Conservation (phyloP, 1,284 basidiomycete genomes). For the Cutaneotrichosporon arboriforme region DNA sequence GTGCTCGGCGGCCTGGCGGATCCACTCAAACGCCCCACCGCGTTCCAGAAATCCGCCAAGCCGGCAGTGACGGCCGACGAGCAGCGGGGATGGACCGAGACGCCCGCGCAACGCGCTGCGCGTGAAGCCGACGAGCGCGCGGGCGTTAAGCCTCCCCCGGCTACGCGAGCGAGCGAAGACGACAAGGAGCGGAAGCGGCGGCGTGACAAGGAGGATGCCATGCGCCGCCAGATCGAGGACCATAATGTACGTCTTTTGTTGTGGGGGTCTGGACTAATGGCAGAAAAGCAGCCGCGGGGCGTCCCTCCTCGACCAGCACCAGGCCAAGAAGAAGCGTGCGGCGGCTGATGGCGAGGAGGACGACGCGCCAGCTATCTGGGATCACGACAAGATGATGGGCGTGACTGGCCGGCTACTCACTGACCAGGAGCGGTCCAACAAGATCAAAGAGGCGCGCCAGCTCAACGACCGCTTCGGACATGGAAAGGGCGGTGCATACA, state of each 20-base stretch:
- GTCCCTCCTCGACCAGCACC: conserved; percentile 65
- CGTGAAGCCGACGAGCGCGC: conserved; percentile 77
- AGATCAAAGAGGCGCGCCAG: conserved; percentile 70
- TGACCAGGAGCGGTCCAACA: conserved; percentile 66
- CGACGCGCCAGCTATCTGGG: conserved; percentile 68
- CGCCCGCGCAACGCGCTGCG: conserved; percentile 77
- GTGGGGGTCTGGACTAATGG: not conserved
- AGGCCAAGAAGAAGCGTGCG: conserved; percentile 38
- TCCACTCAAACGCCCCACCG: conserved; percentile 62
- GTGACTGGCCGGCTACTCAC: conserved; percentile 77
- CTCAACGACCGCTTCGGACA: conserved; percentile 73
- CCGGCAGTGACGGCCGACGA: conserved; percentile 49
- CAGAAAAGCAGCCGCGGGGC: conserved; percentile 63
- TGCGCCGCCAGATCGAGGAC: conserved; percentile 64
- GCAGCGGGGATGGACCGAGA: conserved; percentile 80
- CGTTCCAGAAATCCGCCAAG: conserved; percentile 38
- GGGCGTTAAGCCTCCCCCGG: conserved; percentile 58
- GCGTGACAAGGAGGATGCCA: conserved; percentile 65
- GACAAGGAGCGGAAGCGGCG: conserved; percentile 64
- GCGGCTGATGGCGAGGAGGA: conserved; percentile 36
- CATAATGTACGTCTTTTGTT: conserved; percentile 61
- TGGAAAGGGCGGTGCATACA: conserved; percentile 46
- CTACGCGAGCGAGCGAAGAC: conserved; percentile 55
- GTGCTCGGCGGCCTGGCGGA: conserved; percentile 48
- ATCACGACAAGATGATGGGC: conserved; percentile 78